Evolutionary conservation across 495 filamentous ascomycete species (phyloP).

Genomic region (Achaetomiella virescens): DNA sequence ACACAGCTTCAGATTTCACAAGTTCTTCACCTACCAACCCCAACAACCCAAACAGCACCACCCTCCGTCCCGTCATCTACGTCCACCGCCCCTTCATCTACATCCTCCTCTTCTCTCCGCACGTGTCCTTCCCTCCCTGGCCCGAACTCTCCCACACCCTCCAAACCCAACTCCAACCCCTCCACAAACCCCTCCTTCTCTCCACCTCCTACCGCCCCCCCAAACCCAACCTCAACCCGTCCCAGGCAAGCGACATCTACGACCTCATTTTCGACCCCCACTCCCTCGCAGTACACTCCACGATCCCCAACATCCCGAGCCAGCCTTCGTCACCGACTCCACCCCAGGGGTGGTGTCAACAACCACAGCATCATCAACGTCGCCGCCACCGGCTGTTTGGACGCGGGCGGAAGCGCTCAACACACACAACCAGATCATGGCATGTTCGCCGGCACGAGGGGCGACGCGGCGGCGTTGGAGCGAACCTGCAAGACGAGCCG

Average conservation of each 20-base stretch:
- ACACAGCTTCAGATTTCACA: constrained; percentile 3
- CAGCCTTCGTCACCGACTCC: constrained; percentile 17
- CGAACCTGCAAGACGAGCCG: constrained; percentile 85
- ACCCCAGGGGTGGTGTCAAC: background rate
- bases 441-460: constrained; percentile 60
- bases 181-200: constrained; percentile 62
- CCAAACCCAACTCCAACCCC: constrained; percentile 72
- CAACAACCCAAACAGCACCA: constrained; percentile 42
- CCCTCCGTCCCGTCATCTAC: constrained; percentile 66
- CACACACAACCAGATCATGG: constrained; percentile 78
- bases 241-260: constrained; percentile 54
- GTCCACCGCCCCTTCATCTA: constrained; percentile 82
- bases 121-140: constrained; percentile 58
- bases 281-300: constrained; percentile 70
- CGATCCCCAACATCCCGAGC: constrained; percentile 87
- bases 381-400: constrained; percentile 43
- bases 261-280: constrained; percentile 82
- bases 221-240: constrained; percentile 31
- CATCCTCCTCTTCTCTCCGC: constrained; percentile 75
- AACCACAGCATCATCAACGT: background rate
- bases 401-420: constrained; percentile 84
- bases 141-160: constrained; percentile 72
- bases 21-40: constrained; percentile 23
- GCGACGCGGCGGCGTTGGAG: constrained; percentile 59
- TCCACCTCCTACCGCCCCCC: constrained; percentile 54